Evolutionary conservation across 2,329 filamentous ascomycete species (phyloP).

Genomic region (Microdochium nivale): DNA sequence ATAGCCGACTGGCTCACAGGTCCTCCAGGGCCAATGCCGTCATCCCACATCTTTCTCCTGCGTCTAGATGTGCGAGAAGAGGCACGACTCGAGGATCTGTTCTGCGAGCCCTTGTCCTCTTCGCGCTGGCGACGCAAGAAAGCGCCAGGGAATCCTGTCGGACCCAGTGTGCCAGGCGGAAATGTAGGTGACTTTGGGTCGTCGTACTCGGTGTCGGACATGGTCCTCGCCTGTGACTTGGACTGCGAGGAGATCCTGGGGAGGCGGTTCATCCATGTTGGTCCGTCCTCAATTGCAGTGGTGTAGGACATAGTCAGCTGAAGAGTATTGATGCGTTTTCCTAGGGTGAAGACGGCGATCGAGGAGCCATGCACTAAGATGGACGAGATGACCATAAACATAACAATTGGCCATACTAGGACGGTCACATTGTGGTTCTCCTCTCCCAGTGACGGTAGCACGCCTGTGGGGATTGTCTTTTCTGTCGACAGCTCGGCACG

Average conservation of each 20-base stretch:
- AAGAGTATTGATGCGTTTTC: slow-evolving; percentile 95
- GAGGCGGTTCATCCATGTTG: slow-evolving; percentile 90
- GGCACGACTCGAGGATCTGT: slow-evolving; percentile 44
- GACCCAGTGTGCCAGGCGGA: slow-evolving; percentile 63
- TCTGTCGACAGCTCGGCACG: slow-evolving; percentile 81
- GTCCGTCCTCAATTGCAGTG: slow-evolving; percentile 75
- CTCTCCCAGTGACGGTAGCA: slow-evolving; percentile 44
- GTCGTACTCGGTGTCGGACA: slow-evolving; percentile 68
- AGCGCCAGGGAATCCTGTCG: slow-evolving; percentile 61
- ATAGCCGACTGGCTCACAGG: slow-evolving; percentile 89
- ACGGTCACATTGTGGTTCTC: slow-evolving; percentile 64
- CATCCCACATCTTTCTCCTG: slow-evolving; percentile 60
- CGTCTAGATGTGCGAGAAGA: slow-evolving; percentile 52
- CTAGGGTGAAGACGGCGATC: slow-evolving; percentile 92
- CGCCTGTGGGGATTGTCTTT: slow-evolving; percentile 62
- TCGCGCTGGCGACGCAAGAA: slow-evolving; percentile 80
- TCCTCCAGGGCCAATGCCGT: slow-evolving; percentile 70
- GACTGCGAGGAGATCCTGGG: slow-evolving; percentile 60
- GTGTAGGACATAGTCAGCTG: slow-evolving; percentile 96
- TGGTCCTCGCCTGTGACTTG: slow-evolving; percentile 75
- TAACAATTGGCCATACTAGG: slow-evolving; percentile 91
- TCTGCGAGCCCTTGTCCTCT: slow-evolving; percentile 47
- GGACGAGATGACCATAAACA: slow-evolving; percentile 87
- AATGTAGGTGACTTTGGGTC: slow-evolving; percentile 52
- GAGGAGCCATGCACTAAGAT: slow-evolving; percentile 98